Conservation (phyloP, 1,284 basidiomycete species). For the Leccinum pseudoinsigne region DNA sequence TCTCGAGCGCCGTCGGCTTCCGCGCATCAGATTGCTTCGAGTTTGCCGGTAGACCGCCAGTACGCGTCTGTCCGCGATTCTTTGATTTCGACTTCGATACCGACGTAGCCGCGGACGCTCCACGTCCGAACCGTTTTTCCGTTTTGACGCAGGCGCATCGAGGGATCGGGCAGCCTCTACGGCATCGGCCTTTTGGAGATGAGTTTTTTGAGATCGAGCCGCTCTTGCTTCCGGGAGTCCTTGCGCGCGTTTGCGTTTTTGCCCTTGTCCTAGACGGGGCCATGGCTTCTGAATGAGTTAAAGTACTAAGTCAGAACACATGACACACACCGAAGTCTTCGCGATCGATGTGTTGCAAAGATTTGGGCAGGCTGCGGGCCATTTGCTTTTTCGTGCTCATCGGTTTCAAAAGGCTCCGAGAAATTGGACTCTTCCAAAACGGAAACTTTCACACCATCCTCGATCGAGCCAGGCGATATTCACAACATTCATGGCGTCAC, state of each 20-base stretch:
- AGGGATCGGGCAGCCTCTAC: slow-evolving; percentile 34
- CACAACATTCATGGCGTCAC: no score
- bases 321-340: slow-evolving; percentile 14
- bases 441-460: no score
- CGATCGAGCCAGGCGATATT: no score
- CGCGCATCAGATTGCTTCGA: no score
- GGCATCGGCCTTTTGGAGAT: slow-evolving; percentile 26
- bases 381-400: not conserved
- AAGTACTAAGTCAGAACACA: not conserved
- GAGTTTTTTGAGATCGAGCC: slow-evolving; percentile 56
- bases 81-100: not conserved
- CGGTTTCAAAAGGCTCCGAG: not conserved
- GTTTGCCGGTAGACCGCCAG: no score
- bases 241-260: slow-evolving; percentile 45
- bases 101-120: not conserved
- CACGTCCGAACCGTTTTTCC: slow-evolving; percentile 20
- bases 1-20: no score
- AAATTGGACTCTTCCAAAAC: no score
- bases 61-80: not conserved
- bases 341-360: slow-evolving; percentile 27
- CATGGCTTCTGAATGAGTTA: not conserved
- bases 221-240: slow-evolving; percentile 62
- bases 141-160: slow-evolving; percentile 48
- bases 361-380: slow-evolving; percentile 28
- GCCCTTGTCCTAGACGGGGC: slow-evolving; percentile 5